A percentile compares a stretch with the other conserved stretches of the same genome.
Evolutionary conservation across 2,329 filamentous ascomycete species (phyloP).

Genomic region (Claviceps monticola): DNA sequence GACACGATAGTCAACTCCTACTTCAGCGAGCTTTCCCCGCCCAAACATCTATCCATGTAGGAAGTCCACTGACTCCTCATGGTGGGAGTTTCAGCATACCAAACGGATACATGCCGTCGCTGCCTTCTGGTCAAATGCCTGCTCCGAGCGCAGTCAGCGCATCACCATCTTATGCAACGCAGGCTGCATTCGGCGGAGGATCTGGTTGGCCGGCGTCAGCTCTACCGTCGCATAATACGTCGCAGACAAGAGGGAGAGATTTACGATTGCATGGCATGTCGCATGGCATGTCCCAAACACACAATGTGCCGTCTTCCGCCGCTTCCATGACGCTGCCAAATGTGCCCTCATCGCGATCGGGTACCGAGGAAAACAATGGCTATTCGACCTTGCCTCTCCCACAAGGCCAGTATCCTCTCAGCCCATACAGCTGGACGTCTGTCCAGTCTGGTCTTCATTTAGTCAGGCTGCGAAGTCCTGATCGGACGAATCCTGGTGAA

Average conservation of each 20-base stretch:
- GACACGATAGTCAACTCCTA: background rate
- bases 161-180: background rate
- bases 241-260: background rate
- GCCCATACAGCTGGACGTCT: slow-evolving; percentile 27
- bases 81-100: background rate
- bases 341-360: background rate
- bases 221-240: background rate
- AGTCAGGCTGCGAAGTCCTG: slow-evolving; percentile 33
- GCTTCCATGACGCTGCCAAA: background rate
- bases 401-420: slow-evolving; percentile 25
- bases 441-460: slow-evolving; percentile 32
- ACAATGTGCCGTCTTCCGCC: background rate
- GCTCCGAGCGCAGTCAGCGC: background rate
- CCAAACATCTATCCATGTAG: background rate
- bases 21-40: background rate
- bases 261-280: background rate
- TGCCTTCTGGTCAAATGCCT: background rate
- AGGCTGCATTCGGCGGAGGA: background rate
- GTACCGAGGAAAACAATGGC: slow-evolving; percentile 1
- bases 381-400: slow-evolving; percentile 6
- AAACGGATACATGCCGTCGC: background rate
- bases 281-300: background rate
- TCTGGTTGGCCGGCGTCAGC: background rate
- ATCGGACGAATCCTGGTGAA: slow-evolving; percentile 19
- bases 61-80: background rate